Percentiles rank a stretch among this genome's conserved stretches.
These are phyloP conservation scores for Rhodotorula paludigena DNA, from an alignment of 768 basidiomycete species.

Conservation along the genomic window DNA sequence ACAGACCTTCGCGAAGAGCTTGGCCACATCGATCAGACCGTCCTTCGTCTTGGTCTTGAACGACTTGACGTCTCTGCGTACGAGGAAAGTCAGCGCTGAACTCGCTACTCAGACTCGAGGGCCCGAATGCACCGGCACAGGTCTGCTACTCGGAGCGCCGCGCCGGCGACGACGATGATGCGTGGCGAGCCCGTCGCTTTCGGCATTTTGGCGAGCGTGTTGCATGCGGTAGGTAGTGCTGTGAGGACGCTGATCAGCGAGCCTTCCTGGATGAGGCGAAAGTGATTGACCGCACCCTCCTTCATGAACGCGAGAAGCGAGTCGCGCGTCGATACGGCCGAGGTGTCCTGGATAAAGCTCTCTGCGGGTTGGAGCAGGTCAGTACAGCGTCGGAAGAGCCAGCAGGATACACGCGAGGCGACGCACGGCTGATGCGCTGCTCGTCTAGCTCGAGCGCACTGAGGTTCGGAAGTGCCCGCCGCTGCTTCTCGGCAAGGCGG, in stretches of 20 bases:
- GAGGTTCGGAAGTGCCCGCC: slow-evolving; percentile 63
- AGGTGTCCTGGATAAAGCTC: slow-evolving; percentile 68
- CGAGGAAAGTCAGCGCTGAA: neutral
- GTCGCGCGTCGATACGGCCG: slow-evolving; percentile 65
- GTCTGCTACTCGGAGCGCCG: slow-evolving; percentile 89
- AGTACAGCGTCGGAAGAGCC: neutral
- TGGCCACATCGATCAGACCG: slow-evolving; percentile 74
- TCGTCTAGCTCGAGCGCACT: slow-evolving; percentile 76
- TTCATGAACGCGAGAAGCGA: slow-evolving; percentile 69
- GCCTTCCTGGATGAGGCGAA: neutral
- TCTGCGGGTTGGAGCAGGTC: slow-evolving; percentile 54
- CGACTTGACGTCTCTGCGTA: slow-evolving; percentile 43
- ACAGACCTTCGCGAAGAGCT: slow-evolving; percentile 75
- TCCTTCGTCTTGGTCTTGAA: slow-evolving; percentile 55
- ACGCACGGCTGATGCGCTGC: slow-evolving; percentile 68
- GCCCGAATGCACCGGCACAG: slow-evolving; percentile 68
- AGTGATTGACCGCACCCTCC: slow-evolving; percentile 57
- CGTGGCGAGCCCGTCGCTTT: slow-evolving; percentile 80
- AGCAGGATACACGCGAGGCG: neutral
- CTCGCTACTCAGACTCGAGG: neutral
- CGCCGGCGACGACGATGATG: slow-evolving; percentile 72
- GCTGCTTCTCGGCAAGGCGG: slow-evolving; percentile 63
- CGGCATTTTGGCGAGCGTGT: slow-evolving; percentile 67
- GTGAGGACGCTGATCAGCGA: slow-evolving; percentile 14
- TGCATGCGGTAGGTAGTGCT: slow-evolving; percentile 66